Evolutionary conservation across 2,329 filamentous ascomycete species (phyloP).

Genomic region (Xylariaceae sp.): DNA sequence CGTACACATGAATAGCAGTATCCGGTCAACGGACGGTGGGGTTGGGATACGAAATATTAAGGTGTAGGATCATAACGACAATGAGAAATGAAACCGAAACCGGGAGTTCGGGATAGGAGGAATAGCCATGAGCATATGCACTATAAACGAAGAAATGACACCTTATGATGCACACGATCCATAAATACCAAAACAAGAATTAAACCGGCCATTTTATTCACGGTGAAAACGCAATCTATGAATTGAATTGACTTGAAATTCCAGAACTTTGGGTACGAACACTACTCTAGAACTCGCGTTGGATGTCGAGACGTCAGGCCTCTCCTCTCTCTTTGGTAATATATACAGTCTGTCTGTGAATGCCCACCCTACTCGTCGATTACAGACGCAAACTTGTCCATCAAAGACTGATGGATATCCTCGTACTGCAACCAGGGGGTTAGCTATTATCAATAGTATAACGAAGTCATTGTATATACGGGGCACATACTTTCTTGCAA

Average conservation of each 20-base stretch:
- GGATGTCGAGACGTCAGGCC: background rate
- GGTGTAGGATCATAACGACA: too few relatives aligned
- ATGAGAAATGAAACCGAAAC: too few relatives aligned
- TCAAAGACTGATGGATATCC: conserved; percentile 83
- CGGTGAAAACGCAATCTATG: background rate
- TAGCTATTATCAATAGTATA: conserved; percentile 3
- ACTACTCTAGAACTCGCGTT: conserved; percentile 9
- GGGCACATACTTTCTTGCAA: conserved; percentile 68
- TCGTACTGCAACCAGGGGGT: conserved; percentile 64
- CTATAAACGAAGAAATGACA: too few relatives aligned
- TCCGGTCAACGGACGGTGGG: too few relatives aligned
- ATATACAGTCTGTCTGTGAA: conserved; percentile 1
- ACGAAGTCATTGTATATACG: background rate
- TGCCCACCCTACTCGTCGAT: conserved; percentile 73
- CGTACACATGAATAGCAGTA: too few relatives aligned
- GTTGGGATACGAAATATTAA: too few relatives aligned
- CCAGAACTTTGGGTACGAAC: background rate
- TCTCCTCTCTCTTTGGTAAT: background rate
- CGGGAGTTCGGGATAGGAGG: too few relatives aligned
- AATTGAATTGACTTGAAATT: background rate
- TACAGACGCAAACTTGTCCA: conserved; percentile 95
- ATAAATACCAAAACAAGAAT: too few relatives aligned
- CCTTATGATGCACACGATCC: too few relatives aligned
- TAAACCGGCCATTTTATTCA: too few relatives aligned
- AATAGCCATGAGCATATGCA: too few relatives aligned